Evolutionary conservation across 257 asterid species (phyloP), one percentile per base, ranked within the genome.

Genomic region (Penstemon davidsonii): DNA sequence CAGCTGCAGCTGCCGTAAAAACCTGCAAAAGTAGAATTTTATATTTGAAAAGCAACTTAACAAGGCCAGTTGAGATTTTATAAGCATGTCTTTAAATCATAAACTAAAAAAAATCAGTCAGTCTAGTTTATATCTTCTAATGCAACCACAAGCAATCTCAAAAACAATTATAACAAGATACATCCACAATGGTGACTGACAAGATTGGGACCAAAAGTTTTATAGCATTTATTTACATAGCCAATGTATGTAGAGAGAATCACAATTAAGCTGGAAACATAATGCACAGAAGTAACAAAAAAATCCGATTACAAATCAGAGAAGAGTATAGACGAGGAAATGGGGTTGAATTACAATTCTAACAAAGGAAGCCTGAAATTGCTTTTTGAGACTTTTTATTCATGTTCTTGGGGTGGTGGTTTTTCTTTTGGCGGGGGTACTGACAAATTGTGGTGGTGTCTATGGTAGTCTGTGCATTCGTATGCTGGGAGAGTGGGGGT

Each of bases 1-100:
- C 99, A 70, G 96, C 92, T 52, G 97, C 99, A 72, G 99, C 99
- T 59, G 92, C 84, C 62, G 97, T 88, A 79, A 94, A 94, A 71
- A 94, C 95, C 99, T 94, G 87, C 62, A 62, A 74, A 74, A 5
- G 13, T 7, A 38, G 55, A 54, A 65, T 33, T 42, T 55, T 9
- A 44, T 45, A 71, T 42, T 33, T 45, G 51, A 62, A 71, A 68
- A 46, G 57, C 41, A 64, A 52, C 39, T 53, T 55, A 46, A 55
- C 47, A 81, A 12, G 55, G 36, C 13, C 50, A 40, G 51, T 41
- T 10, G 41, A 52, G 47, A 62, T 37, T 45, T 69, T 50, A 39
- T 38, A 43, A 59, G 44, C 25, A 56, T 19, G 18, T 60, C 9
- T 13, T 62, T 3, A 46, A 9, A 46, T 46, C 52, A 7, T 46